Conservation (phyloP, 192 early-diverging fungal genomes). For the Spizellomyces sp. region DNA sequence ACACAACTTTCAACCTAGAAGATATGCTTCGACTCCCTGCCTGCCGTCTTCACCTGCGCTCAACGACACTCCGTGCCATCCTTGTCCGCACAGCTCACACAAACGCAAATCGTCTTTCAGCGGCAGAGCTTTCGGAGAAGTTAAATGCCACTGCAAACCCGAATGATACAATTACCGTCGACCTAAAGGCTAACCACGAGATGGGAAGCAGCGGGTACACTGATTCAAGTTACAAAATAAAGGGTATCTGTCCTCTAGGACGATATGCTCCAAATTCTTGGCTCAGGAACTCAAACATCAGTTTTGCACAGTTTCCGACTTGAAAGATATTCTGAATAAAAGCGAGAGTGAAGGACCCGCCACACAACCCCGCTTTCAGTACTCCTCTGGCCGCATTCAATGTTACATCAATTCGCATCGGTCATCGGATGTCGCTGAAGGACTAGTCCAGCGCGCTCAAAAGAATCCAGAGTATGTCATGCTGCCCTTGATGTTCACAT, state of each 20-base stretch:
- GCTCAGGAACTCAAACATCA: not conserved
- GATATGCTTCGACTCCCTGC: too few relatives aligned
- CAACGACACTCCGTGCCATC: too few relatives aligned
- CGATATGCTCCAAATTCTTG: too few relatives aligned
- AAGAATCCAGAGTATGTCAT: too few relatives aligned
- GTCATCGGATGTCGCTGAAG: not conserved
- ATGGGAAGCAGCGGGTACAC: not conserved
- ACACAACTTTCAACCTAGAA: too few relatives aligned
- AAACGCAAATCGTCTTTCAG: too few relatives aligned
- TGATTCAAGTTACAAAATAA: not conserved
- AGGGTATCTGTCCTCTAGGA: not conserved
- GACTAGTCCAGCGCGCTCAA: not conserved
- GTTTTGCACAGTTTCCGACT: not conserved
- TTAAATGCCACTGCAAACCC: too few relatives aligned
- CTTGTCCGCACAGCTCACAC: too few relatives aligned
- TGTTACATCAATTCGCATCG: not conserved
- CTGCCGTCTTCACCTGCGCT: too few relatives aligned
- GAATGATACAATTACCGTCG: not conserved
- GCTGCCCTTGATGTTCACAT: too few relatives aligned
- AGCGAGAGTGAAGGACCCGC: not conserved
- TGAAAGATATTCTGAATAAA: not conserved
- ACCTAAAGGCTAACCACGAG: constrained; percentile 3
- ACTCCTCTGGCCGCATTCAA: not conserved
- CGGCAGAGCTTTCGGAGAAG: too few relatives aligned
- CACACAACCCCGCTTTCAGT: constrained; percentile 3